Percentiles rank a stretch among this genome's conserved stretches.
These are phyloP conservation scores for Coemansia sp. DNA, from an alignment of 192 early-diverging fungal species.

Conservation along the genomic window DNA sequence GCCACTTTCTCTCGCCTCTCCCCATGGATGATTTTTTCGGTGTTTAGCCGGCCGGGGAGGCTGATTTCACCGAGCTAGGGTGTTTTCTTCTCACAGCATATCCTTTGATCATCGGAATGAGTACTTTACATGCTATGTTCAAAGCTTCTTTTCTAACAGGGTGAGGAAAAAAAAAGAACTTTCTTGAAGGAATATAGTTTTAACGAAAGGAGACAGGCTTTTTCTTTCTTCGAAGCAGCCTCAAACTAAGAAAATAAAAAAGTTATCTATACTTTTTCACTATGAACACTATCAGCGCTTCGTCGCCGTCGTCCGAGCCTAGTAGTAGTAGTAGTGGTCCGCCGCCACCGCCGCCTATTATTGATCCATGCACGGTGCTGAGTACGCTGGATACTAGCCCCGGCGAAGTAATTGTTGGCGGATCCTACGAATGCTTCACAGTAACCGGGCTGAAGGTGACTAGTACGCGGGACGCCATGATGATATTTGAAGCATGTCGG, in stretches of 20 bases:
- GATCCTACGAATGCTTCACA: slow-evolving; percentile 27
- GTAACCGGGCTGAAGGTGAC: slow-evolving; percentile 36
- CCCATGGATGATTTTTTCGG: not conserved
- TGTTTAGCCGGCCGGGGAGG: not conserved
- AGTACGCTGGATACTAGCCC: slow-evolving; percentile 14
- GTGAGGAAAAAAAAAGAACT: no score
- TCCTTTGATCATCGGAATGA: not conserved
- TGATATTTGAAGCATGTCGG: slow-evolving; percentile 77
- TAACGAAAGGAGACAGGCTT: not conserved
- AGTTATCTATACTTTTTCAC: not conserved
- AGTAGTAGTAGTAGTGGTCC: not conserved
- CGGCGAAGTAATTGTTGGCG: slow-evolving; percentile 40
- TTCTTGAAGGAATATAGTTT: no score
- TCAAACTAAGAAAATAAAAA: not conserved
- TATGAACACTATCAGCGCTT: not conserved
- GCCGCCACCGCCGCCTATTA: not conserved
- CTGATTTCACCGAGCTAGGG: not conserved
- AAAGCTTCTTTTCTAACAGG: not conserved
- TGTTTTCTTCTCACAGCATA: not conserved
- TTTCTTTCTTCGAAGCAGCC: not conserved
- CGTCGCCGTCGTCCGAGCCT: not conserved
- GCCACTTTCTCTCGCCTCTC: not conserved
- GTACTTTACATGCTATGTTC: not conserved
- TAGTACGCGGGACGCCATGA: slow-evolving; percentile 68
- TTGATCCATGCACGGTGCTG: slow-evolving; percentile 14